Conservation (phyloP, 495 filamentous ascomycete species). For the Talaromyces nanjingensis region DNA sequence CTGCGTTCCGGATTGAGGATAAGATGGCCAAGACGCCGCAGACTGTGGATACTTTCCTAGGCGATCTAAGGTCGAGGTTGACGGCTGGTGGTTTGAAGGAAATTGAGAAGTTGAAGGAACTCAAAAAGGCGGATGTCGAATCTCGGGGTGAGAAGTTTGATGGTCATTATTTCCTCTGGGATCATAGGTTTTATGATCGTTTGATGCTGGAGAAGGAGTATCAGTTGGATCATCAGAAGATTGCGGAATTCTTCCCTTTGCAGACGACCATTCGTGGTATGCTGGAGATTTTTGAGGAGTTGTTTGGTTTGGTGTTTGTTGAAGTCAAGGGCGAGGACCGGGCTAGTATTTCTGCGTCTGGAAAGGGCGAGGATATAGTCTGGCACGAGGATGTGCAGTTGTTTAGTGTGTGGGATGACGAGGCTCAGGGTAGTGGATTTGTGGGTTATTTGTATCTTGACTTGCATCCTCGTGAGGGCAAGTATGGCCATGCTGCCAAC, state of each 20-base stretch:
- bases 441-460: slow-evolving; percentile 69
- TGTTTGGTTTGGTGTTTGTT: slow-evolving; percentile 89
- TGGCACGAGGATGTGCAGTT: slow-evolving; percentile 67
- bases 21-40: slow-evolving; percentile 96
- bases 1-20: slow-evolving; percentile 83
- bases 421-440: slow-evolving; percentile 56
- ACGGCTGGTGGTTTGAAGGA: slow-evolving; percentile 74
- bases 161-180: slow-evolving; percentile 86
- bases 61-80: slow-evolving; percentile 68
- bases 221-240: slow-evolving; percentile 77
- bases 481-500: slow-evolving; percentile 69
- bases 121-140: slow-evolving; percentile 75
- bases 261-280: slow-evolving; percentile 78
- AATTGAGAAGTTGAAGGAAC: slow-evolving; percentile 57
- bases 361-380: slow-evolving; percentile 57
- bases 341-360: slow-evolving; percentile 44
- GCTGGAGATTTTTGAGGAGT: slow-evolving; percentile 88
- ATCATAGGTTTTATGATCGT: slow-evolving; percentile 78
- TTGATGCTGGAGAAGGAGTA: slow-evolving; percentile 91
- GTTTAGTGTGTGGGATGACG: slow-evolving; percentile 67
- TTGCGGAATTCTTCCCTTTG: slow-evolving; percentile 93
- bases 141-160: slow-evolving; percentile 52
- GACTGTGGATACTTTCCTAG: slow-evolving; percentile 78
- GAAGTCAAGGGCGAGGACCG: slow-evolving; percentile 62
- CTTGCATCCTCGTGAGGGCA: slow-evolving; percentile 58